phyloP scores from a whole-genome alignment of 2,329 filamentous ascomycete species.

The Fonsecaea multimorphosa region DNA sequence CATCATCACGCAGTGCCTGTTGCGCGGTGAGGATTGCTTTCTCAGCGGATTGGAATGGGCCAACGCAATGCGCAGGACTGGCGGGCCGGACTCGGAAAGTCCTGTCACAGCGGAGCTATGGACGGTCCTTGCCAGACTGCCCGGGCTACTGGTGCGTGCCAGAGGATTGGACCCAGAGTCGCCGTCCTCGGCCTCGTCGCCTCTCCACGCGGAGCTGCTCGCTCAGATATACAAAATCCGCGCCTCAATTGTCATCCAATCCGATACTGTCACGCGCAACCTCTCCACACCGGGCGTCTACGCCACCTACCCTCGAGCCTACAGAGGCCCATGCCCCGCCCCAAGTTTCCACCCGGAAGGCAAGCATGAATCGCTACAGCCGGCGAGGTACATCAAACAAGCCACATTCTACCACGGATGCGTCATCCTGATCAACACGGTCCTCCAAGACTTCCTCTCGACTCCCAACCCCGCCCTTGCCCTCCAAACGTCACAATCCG shows the following conservation, averaged over 20 bases:
- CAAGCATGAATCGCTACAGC: background rate
- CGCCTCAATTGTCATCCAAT: conserved; percentile 1
- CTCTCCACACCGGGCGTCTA: conserved; percentile 17
- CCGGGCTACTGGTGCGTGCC: background rate
- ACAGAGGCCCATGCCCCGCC: conserved; percentile 1
- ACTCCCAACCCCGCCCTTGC: conserved; percentile 5
- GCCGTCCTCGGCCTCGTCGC: background rate
- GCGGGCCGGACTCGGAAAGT: background rate
- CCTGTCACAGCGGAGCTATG: conserved; percentile 6
- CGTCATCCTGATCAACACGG: conserved; percentile 12
- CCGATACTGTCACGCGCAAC: conserved; percentile 7
- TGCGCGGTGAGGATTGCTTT: conserved; percentile 16
- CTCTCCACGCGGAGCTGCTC: conserved; percentile 7
- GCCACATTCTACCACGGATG: conserved; percentile 7
- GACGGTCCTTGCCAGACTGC: conserved; percentile 1
- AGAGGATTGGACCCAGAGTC: background rate
- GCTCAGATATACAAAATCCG: conserved; percentile 11
- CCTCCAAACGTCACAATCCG: conserved; percentile 12
- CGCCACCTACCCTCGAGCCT: conserved; percentile 8
- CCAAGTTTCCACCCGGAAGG: background rate
- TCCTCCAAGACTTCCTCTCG: conserved; percentile 6
- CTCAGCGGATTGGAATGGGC: conserved; percentile 9
- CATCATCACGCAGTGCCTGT: conserved; percentile 17
- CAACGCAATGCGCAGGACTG: conserved; percentile 9
- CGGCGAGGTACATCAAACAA: conserved; percentile 13